These are phyloP conservation scores for Colletotrichum lupini DNA, from an alignment of 2,329 filamentous ascomycete genomes.

Conservation along the genomic window DNA sequence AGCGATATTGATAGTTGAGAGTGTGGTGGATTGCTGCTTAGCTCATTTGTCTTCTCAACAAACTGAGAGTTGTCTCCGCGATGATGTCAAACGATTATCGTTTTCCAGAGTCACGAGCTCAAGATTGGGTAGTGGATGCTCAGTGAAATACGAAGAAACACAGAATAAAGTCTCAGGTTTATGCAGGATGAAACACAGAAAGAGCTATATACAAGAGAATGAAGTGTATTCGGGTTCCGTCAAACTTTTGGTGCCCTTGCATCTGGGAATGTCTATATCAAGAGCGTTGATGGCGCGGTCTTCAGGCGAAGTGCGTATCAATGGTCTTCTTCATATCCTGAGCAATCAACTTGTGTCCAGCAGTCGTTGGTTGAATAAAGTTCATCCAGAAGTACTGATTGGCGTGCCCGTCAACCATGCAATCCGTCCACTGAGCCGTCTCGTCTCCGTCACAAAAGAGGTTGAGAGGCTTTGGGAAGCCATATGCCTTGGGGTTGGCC, in stretches of 20 bases:
- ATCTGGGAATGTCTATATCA: not conserved
- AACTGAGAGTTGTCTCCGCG: not conserved
- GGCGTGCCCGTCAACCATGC: not conserved
- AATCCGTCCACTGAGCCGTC: not conserved
- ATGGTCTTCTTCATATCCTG: slow-evolving; percentile 3
- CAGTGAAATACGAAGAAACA: too few relatives aligned
- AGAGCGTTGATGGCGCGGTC: not conserved
- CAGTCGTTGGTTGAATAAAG: slow-evolving; percentile 16
- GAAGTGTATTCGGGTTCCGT: too few relatives aligned
- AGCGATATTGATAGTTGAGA: not conserved
- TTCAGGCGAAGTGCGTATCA: not conserved
- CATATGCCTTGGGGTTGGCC: not conserved
- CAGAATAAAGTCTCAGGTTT: not conserved
- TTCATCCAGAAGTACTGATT: slow-evolving; percentile 26
- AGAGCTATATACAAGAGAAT: not conserved
- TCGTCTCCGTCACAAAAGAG: not conserved
- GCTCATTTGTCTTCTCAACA: not conserved
- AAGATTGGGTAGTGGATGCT: too few relatives aligned
- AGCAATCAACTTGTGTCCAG: slow-evolving; percentile 11
- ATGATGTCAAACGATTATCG: too few relatives aligned
- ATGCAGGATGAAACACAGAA: not conserved
- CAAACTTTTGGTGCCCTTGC: not conserved
- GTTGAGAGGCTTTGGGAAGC: not conserved
- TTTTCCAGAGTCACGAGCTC: too few relatives aligned
- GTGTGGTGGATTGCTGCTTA: not conserved